Percentiles rank a stretch among this genome's conserved stretches.
phyloP scores from a whole-genome alignment of 2,329 filamentous ascomycete species.

The Fusarium chaquense region DNA sequence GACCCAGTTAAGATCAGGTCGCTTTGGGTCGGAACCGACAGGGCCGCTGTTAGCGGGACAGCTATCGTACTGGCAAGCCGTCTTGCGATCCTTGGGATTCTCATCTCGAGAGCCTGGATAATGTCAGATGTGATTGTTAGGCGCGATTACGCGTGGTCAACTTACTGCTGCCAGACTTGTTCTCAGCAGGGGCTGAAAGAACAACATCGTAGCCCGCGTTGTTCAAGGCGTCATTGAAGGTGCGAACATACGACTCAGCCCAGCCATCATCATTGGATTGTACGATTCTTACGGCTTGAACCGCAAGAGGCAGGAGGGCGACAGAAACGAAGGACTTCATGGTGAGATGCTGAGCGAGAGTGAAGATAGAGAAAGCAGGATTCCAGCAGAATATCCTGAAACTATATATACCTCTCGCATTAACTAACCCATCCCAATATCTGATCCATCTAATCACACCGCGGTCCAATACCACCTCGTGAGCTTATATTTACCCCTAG shows the following conservation, averaged over 20 bases:
- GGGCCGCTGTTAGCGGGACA: constrained; percentile 69
- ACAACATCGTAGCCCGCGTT: constrained; percentile 70
- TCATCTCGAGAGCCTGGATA: constrained; percentile 62
- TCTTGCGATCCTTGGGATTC: constrained; percentile 60
- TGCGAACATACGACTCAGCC: constrained; percentile 75
- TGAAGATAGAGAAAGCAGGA: constrained; percentile 5
- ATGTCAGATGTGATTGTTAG: constrained; percentile 3
- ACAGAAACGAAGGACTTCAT: constrained; percentile 47
- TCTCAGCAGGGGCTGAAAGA: constrained; percentile 74
- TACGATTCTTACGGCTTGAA: constrained; percentile 64
- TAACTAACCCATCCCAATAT: constrained; percentile 39
- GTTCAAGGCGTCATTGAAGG: constrained; percentile 67
- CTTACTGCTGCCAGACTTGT: constrained; percentile 72
- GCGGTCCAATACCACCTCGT: constrained; percentile 35
- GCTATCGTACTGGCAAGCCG: constrained; percentile 70
- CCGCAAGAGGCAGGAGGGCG: constrained; percentile 45
- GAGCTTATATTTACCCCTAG: constrained; percentile 10
- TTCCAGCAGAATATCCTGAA: constrained; percentile 6
- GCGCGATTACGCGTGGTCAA: not conserved
- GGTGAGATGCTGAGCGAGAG: constrained; percentile 29
- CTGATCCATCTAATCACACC: constrained; percentile 34
- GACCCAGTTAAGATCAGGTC: constrained; percentile 73
- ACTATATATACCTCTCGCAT: constrained; percentile 31
- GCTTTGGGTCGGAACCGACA: constrained; percentile 64
- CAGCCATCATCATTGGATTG: constrained; percentile 80